These are phyloP conservation scores for Exidia glandulosa DNA, from an alignment of 768 basidiomycete genomes.

Conservation along the genomic window DNA sequence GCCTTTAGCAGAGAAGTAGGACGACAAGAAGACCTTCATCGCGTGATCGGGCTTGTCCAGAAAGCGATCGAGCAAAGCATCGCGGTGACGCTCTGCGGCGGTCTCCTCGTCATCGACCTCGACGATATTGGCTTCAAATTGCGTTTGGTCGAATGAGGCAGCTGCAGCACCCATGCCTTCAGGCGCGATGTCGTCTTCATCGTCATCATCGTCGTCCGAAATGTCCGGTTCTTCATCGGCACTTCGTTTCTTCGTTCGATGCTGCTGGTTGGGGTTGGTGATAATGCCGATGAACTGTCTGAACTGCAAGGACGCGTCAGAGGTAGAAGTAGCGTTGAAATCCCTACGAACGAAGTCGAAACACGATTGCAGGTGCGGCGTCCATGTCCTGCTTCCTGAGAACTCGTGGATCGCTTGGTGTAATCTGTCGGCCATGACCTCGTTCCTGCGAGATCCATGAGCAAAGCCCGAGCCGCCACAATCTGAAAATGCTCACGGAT, in stretches of 20 bases:
- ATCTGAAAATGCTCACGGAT: not conserved
- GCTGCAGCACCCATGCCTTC: not conserved
- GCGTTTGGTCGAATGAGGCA: constrained; percentile 1
- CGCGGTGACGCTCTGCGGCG: constrained; percentile 11
- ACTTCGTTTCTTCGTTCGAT: not conserved
- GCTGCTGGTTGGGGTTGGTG: not conserved
- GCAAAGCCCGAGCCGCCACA: not conserved
- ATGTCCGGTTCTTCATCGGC: not conserved
- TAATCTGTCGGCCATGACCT: not conserved
- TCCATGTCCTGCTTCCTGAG: not conserved
- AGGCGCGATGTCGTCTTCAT: constrained; percentile 14
- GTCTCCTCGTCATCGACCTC: constrained; percentile 11
- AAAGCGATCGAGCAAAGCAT: constrained; percentile 25
- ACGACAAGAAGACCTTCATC: constrained; percentile 58
- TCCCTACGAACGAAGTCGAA: not conserved
- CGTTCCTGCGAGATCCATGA: not conserved
- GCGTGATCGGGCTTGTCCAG: constrained; percentile 48
- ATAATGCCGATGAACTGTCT: not conserved
- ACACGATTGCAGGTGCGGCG: not conserved
- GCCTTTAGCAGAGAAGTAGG: constrained; percentile 55
- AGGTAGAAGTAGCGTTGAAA: not conserved
- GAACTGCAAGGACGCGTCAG: not conserved
- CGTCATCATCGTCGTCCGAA: constrained; percentile 11
- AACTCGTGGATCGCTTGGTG: not conserved
- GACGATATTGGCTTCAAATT: constrained; percentile 10